Conservation (phyloP, 2,329 filamentous ascomycete species). For the Venturia effusa region DNA sequence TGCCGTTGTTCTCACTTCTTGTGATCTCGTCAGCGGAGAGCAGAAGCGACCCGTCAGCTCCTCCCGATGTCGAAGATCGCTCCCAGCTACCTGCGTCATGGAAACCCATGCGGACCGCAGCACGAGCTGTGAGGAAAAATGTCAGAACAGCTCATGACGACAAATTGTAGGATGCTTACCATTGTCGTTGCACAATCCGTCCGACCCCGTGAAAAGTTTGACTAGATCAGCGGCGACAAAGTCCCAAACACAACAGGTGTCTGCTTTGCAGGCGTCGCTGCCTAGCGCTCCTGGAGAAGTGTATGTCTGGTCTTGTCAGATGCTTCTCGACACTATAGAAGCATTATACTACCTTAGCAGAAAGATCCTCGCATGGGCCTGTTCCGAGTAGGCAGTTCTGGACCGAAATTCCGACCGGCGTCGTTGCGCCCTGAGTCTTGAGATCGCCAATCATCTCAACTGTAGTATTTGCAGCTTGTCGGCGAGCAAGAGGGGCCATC, state of each 20-base stretch:
- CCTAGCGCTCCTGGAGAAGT: slow-evolving; percentile 16
- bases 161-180: not conserved
- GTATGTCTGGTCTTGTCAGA: not conserved
- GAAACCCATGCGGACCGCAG: slow-evolving; percentile 23
- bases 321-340: not conserved
- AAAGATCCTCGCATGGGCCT: not conserved
- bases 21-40: slow-evolving; percentile 24
- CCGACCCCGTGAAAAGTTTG: slow-evolving; percentile 16
- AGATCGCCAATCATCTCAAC: slow-evolving; percentile 24
- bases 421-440: slow-evolving; percentile 18
- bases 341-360: not conserved
- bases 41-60: slow-evolving; percentile 31
- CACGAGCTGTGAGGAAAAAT: slow-evolving; percentile 17
- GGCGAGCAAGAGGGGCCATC: not conserved
- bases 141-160: not conserved
- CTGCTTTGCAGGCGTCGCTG: slow-evolving; percentile 22
- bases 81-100: slow-evolving; percentile 21
- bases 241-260: slow-evolving; percentile 25
- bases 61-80: slow-evolving; percentile 12
- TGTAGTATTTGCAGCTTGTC: not conserved
- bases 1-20: slow-evolving; percentile 31
- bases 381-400: not conserved
- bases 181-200: slow-evolving; percentile 22
- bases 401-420: slow-evolving; percentile 15
- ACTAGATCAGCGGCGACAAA: slow-evolving; percentile 24